These are phyloP conservation scores for Lotus japonicus DNA, from an alignment of 306 rosid genomes.

Conservation along the genomic window DNA sequence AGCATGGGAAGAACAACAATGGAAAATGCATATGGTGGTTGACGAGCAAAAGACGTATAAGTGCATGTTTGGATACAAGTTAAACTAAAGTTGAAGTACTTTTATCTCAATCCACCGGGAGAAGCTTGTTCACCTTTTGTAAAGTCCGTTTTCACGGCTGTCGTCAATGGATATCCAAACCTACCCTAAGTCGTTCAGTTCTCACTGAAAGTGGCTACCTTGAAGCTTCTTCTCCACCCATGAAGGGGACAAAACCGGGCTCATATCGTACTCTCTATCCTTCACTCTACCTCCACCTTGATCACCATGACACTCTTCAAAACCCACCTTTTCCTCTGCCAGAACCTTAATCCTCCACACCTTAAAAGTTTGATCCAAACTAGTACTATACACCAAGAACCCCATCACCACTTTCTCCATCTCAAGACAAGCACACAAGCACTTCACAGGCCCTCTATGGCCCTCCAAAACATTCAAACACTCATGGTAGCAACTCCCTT, in stretches of 20 bases:
- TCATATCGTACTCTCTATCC: slow-evolving; percentile 30
- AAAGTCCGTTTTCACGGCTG: no score
- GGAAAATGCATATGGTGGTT: no score
- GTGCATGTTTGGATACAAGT: no score
- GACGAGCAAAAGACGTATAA: no score
- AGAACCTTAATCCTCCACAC: slow-evolving; percentile 67
- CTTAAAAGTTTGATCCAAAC: slow-evolving; percentile 66
- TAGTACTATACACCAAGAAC: slow-evolving; percentile 54
- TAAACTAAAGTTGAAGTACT: no score
- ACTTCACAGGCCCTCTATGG: slow-evolving; percentile 73
- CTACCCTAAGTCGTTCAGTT: no score
- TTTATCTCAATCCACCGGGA: no score
- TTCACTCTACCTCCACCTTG: slow-evolving; percentile 18
- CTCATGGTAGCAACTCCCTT: slow-evolving; percentile 60
- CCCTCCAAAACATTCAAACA: slow-evolving; percentile 68
- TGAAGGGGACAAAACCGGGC: slow-evolving; percentile 62
- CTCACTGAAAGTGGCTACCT: slow-evolving; percentile 24
- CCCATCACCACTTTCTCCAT: slow-evolving; percentile 53
- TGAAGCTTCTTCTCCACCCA: slow-evolving; percentile 67
- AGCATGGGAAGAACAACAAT: no score
- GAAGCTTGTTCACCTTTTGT: no score
- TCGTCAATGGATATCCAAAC: no score
- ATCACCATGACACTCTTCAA: slow-evolving; percentile 2
- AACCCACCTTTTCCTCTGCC: slow-evolving; percentile 33
- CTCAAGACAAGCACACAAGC: slow-evolving; percentile 62